Evolutionary conservation across 345 rosid species (phyloP), one percentile per base, ranked within the genome.

Genomic region (Trapa incisa): DNA sequence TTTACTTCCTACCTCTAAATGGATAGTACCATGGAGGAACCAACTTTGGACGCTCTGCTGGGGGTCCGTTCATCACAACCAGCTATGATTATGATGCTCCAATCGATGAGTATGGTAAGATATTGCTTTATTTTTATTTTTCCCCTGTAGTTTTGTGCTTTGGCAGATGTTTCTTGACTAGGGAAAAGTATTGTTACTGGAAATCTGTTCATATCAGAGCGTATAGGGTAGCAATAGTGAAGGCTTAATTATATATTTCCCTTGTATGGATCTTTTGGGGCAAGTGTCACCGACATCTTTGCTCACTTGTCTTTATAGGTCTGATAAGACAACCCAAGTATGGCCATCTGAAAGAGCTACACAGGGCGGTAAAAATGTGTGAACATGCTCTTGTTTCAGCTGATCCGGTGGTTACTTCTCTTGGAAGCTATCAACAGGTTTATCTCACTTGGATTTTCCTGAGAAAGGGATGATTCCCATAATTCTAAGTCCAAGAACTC

Each of bases 51-150:
- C 93, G 97, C 74, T 84, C 92, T 70, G 97, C 99, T 52, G 99
- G 97, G 68, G 99, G 99, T 70, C 97, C 97, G 38, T 95, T 95
- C 81, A 81, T 95, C 74, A 87, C 96, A 61, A 91, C 99, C 47
- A 95, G 99, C 82, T 95, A 95, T 47, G 99, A 95, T 71, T 95
- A 91, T 54, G 97, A 95, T 77, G 96, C 96, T 68, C 99, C 99
- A 3, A 71, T 95, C 42, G 99, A 95, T 66, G 99, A 95, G 82
- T 95, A 89, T 79, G 98, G 99, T 95, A 77, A 80, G 81, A 69
- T 69, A 38, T 32, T 52, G 11, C 16, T 54, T 15, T 37, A 9
- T 35, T 32, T 8, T 32, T 22, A 22, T 22, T 35, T 35, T 32
- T 58, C 12, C 4, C 37, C 32, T 33, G 7, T 35, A 32, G 38